A percentile compares a stretch with the other conserved stretches of the same genome.
phyloP scores from a whole-genome alignment of 2,329 filamentous ascomycete genomes.

The Beauveria bassiana region DNA sequence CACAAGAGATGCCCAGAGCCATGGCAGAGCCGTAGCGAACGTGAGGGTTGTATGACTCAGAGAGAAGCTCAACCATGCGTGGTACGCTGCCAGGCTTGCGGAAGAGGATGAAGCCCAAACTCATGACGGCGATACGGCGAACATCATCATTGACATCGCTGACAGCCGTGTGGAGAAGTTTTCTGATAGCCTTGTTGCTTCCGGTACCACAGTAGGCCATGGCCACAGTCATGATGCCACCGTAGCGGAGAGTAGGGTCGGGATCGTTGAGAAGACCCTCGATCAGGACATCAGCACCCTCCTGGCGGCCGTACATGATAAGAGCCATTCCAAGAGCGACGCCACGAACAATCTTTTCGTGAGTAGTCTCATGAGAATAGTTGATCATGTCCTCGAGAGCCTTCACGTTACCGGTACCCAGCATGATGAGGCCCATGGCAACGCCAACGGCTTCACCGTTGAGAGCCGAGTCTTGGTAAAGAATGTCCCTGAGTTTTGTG shows the following conservation, averaged over 20 bases:
- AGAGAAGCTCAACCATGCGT: constrained; percentile 95
- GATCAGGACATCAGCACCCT: constrained; percentile 89
- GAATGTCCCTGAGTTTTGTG: constrained; percentile 78
- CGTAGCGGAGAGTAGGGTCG: constrained; percentile 88
- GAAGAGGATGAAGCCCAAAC: constrained; percentile 96
- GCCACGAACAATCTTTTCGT: constrained; percentile 97
- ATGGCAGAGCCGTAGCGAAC: constrained; percentile 97
- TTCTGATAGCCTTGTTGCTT: constrained; percentile 97
- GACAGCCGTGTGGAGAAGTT: constrained; percentile 89
- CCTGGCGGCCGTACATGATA: constrained; percentile 96
- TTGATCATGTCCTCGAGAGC: constrained; percentile 95
- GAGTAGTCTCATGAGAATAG: constrained; percentile 94
- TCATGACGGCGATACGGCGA: constrained; percentile 92
- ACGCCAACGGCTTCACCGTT: constrained; percentile 96
- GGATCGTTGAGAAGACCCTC: constrained; percentile 89
- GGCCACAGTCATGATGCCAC: constrained; percentile 97
- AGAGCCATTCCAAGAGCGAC: constrained; percentile 94
- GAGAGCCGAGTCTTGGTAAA: constrained; percentile 90
- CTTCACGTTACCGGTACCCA: constrained; percentile 92
- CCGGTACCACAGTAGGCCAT: constrained; percentile 94
- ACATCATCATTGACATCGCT: constrained; percentile 98
- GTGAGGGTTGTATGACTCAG: constrained; percentile 98
- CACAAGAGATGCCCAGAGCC: constrained; percentile 96
- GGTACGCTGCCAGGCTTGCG: constrained; percentile 94
- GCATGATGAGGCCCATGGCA: constrained; percentile 95